Percentiles rank a stretch among this genome's conserved stretches.
Conservation (phyloP, 2,329 filamentous ascomycete species). For the Cladophialophora carrionii region DNA sequence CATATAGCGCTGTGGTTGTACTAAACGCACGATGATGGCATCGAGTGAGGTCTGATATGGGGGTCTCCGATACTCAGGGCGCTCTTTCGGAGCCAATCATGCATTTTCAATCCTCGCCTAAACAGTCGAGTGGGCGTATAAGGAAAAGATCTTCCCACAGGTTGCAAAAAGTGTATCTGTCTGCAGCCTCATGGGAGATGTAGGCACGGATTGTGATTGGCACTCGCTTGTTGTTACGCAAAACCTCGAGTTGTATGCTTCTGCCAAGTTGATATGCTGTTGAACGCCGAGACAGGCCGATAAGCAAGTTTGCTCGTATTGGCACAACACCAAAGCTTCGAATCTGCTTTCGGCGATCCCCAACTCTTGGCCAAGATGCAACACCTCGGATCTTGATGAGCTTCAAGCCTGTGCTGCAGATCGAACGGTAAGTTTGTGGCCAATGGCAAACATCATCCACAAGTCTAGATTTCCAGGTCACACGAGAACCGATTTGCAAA, state of each 20-base stretch:
- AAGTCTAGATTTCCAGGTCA: background rate
- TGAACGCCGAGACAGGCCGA: conserved; percentile 6
- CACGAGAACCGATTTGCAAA: background rate
- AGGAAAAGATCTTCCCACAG: background rate
- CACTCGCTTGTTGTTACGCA: conserved; percentile 22
- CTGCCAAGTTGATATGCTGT: conserved; percentile 17
- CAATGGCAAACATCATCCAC: background rate
- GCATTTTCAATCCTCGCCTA: background rate
- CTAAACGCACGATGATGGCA: background rate
- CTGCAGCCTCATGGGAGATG: conserved; percentile 15
- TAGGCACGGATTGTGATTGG: conserved; percentile 17
- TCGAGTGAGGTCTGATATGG: background rate
- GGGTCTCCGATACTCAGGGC: background rate
- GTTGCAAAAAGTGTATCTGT: conserved; percentile 3
- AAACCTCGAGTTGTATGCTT: conserved; percentile 15
- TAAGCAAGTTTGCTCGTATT: conserved; percentile 23
- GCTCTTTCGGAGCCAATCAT: background rate
- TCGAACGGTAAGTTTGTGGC: background rate
- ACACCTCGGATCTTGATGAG: conserved; percentile 3
- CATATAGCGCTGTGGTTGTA: background rate
- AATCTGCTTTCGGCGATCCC: background rate
- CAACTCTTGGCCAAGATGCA: background rate
- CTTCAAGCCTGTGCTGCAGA: background rate
- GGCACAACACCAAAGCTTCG: conserved; percentile 11
- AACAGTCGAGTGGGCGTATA: background rate